These are phyloP conservation scores for Oryza australiensis DNA, from an alignment of 176 grass and related monocot species.

Conservation along the genomic window DNA sequence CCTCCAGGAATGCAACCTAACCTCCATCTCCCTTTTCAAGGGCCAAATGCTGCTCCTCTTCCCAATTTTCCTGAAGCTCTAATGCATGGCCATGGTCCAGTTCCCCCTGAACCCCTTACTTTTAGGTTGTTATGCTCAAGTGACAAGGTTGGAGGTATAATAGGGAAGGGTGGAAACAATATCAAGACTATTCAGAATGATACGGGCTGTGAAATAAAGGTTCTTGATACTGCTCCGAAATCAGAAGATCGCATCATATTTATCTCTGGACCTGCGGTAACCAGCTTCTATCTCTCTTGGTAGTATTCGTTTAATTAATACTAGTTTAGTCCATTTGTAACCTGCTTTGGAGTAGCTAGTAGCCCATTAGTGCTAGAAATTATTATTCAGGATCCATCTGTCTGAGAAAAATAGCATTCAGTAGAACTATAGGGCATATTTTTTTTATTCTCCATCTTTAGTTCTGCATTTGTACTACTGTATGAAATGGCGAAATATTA, in stretches of 20 bases:
- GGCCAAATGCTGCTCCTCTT: slow-evolving; percentile 53
- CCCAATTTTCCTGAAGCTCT: slow-evolving; percentile 54
- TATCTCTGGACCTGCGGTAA: slow-evolving; percentile 89
- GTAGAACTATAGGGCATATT: neutral
- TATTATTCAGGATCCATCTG: neutral
- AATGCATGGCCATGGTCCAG: slow-evolving; percentile 42
- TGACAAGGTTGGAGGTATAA: slow-evolving; percentile 83
- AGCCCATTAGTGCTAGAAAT: neutral
- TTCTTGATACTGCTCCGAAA: slow-evolving; percentile 71
- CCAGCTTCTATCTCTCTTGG: slow-evolving; percentile 28
- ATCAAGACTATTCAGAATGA: slow-evolving; percentile 84
- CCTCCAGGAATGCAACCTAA: slow-evolving; percentile 60
- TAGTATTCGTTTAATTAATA: slow-evolving; percentile 15
- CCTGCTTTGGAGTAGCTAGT: neutral
- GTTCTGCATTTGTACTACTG: neutral
- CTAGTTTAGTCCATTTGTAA: slow-evolving; percentile 20
- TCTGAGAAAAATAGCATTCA: neutral
- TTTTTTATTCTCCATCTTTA: slow-evolving; percentile 23
- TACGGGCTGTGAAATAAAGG: slow-evolving; percentile 92
- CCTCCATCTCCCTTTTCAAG: slow-evolving; percentile 54
- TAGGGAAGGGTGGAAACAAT: slow-evolving; percentile 82
- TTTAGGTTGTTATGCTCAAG: slow-evolving; percentile 81
- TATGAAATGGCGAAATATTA: neutral
- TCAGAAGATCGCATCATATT: slow-evolving; percentile 67
- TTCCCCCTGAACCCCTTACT: slow-evolving; percentile 56